These are phyloP conservation scores for Neurospora sp. DNA, from an alignment of 495 filamentous ascomycete species.

Conservation along the genomic window DNA sequence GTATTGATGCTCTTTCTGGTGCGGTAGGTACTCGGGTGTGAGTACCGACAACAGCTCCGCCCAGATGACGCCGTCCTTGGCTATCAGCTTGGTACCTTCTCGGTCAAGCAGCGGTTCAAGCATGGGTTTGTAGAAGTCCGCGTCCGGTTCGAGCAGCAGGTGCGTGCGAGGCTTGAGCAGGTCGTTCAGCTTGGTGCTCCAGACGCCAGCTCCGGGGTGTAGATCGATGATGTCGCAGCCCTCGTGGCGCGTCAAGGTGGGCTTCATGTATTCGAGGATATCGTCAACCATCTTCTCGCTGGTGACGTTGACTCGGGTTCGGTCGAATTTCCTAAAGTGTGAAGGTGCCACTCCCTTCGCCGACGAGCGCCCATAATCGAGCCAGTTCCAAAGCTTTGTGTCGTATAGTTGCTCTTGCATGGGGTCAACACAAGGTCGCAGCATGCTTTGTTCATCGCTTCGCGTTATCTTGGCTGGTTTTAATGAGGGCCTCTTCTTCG, in stretches of 20 bases:
- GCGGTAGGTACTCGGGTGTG: constrained; percentile 34
- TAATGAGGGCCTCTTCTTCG: background rate
- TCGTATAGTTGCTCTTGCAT: background rate
- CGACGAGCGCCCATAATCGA: background rate
- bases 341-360: background rate
- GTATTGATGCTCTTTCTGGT: constrained; percentile 27
- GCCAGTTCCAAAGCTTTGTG: background rate
- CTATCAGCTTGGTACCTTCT: constrained; percentile 42
- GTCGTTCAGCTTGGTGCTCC: constrained; percentile 65
- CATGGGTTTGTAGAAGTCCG: constrained; percentile 40
- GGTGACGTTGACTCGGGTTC: constrained; percentile 39
- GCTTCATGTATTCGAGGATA: constrained; percentile 25
- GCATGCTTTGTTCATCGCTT: background rate
- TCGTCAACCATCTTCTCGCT: constrained; percentile 48
- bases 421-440: background rate
- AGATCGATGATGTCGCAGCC: constrained; percentile 78
- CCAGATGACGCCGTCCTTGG: constrained; percentile 38
- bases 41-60: constrained; percentile 40
- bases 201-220: constrained; percentile 65
- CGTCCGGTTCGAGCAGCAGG: constrained; percentile 62
- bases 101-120: constrained; percentile 52
- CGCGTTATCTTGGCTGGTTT: background rate
- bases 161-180: constrained; percentile 66
- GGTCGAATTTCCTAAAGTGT: background rate
- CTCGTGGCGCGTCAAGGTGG: constrained; percentile 46